Evolutionary conservation across 352 stramenopile genomes (phyloP).

Genomic region (Pythium scleroteichum): DNA sequence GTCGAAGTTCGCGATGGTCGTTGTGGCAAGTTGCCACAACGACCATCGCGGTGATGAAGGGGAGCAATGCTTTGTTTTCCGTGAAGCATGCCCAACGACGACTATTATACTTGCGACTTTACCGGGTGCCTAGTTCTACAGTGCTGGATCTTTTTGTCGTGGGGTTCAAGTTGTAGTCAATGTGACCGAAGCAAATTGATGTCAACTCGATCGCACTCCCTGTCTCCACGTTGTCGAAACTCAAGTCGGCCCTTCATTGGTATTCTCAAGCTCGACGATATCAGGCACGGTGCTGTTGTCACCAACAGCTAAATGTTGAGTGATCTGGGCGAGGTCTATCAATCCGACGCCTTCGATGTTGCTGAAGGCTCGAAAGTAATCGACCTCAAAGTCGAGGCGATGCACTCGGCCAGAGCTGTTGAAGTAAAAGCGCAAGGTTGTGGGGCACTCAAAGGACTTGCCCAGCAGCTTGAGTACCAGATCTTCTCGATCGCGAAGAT

Average conservation of each 20-base stretch:
- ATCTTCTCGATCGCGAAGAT: constrained; percentile 7
- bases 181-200: no score
- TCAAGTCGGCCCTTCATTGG: background rate
- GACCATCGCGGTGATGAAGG: no score
- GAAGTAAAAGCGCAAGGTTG: constrained; percentile 18
- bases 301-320: constrained; percentile 12
- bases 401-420: constrained; percentile 7
- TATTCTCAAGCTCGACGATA: constrained; percentile 2
- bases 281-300: constrained; percentile 16
- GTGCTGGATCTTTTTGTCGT: no score
- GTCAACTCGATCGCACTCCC: background rate
- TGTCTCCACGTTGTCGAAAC: background rate
- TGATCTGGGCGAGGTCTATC: constrained; percentile 17
- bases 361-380: constrained; percentile 17
- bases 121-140: no score
- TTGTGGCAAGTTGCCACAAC: no score
- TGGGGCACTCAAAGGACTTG: constrained; percentile 3
- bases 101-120: no score
- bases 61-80: no score
- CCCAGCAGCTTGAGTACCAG: constrained; percentile 16
- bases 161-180: no score
- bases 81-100: no score
- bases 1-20: no score
- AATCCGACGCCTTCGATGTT: constrained; percentile 13
- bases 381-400: constrained; percentile 21